phyloP scores from a whole-genome alignment of 108 stramenopile genomes.

The Nitzschia sp. region DNA sequence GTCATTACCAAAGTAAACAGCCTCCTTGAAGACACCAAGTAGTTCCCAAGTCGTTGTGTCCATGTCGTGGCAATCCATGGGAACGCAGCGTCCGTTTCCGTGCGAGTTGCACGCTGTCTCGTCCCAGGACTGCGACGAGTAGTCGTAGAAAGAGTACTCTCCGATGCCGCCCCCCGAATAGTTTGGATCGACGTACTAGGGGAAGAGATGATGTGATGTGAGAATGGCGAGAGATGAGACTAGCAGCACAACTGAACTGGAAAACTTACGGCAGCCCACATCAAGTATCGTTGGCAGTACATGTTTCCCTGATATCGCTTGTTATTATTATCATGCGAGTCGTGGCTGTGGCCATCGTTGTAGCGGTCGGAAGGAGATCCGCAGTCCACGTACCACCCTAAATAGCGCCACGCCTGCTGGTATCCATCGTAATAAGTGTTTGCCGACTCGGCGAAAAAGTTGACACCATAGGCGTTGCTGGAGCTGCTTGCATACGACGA shows the following conservation, averaged over 20 bases:
- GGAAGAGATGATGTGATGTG: background rate
- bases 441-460: conserved; percentile 30
- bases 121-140: conserved; percentile 31
- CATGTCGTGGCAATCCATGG: conserved; percentile 61
- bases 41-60: conserved; percentile 44
- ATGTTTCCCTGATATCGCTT: conserved; percentile 13
- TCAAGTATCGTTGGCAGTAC: conserved; percentile 53
- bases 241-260: background rate
- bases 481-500: conserved; percentile 1
- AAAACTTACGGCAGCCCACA: conserved; percentile 65
- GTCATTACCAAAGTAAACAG: conserved; percentile 40
- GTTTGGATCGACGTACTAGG: conserved; percentile 58
- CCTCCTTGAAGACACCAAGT: conserved; percentile 64
- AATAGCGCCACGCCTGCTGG: conserved; percentile 61
- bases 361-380: conserved; percentile 35
- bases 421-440: conserved; percentile 57
- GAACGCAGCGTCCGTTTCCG: conserved; percentile 40
- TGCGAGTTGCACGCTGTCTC: conserved; percentile 31
- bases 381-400: conserved; percentile 72
- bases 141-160: conserved; percentile 62
- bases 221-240: background rate
- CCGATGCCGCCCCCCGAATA: conserved; percentile 69
- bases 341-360: conserved; percentile 16
- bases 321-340: conserved; percentile 12
- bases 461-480: conserved; percentile 22